Conservation (phyloP, 352 stramenopile genomes). For the Phytopythium cucurbitacearum region DNA sequence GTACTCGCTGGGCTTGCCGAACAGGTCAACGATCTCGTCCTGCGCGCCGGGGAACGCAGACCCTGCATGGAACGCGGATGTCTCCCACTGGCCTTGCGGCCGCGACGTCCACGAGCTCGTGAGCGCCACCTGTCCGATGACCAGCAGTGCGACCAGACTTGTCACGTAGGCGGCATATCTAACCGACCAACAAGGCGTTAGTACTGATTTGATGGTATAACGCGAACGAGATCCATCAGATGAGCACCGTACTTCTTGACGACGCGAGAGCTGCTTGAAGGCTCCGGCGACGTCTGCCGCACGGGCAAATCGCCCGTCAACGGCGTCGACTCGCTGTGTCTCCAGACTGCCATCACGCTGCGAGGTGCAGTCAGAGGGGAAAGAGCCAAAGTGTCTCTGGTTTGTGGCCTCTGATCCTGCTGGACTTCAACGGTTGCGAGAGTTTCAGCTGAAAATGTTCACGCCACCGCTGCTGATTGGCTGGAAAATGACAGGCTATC, state of each 20-base stretch:
- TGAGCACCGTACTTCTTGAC: constrained; percentile 11
- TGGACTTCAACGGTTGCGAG: too few relatives aligned
- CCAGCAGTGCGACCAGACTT: constrained; percentile 11
- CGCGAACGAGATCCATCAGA: constrained; percentile 16
- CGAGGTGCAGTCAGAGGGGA: too few relatives aligned
- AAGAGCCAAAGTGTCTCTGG: too few relatives aligned
- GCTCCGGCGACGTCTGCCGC: constrained; percentile 13
- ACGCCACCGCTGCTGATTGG: too few relatives aligned
- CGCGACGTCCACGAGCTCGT: constrained; percentile 6
- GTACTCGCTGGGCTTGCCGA: constrained; percentile 48
- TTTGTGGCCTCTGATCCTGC: too few relatives aligned
- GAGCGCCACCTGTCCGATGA: constrained; percentile 22
- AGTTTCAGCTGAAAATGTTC: too few relatives aligned
- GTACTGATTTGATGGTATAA: constrained; percentile 1
- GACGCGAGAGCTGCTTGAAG: constrained; percentile 6
- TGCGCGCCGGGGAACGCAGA: constrained; percentile 24
- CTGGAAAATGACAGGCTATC: too few relatives aligned
- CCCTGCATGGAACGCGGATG: constrained; percentile 6
- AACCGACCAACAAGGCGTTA: too few relatives aligned
- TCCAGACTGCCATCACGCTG: too few relatives aligned
- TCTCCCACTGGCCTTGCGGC: too few relatives aligned
- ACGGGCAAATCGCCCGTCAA: constrained; percentile 17
- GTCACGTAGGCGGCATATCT: too few relatives aligned
- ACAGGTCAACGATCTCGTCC: constrained; percentile 44
- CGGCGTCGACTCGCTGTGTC: constrained; percentile 20